phyloP scores from a whole-genome alignment of 768 basidiomycete genomes.

The Hydnomerulius pinastri region DNA sequence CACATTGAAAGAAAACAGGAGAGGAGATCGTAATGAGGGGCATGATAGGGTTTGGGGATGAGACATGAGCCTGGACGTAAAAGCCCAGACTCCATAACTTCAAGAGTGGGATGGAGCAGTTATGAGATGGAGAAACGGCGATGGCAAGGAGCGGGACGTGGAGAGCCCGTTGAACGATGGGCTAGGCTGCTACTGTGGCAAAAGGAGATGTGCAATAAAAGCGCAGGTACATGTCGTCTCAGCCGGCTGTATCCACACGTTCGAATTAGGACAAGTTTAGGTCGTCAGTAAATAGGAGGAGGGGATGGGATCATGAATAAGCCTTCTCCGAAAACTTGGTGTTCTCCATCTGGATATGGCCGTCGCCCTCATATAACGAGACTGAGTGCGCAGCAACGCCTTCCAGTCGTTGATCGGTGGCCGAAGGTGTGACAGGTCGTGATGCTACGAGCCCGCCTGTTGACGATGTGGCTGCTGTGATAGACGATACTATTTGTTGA shows the following conservation, averaged over 20 bases:
- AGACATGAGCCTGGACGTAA: slow-evolving; percentile 1
- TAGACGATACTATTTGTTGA: slow-evolving; percentile 59
- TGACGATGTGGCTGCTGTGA: slow-evolving; percentile 75
- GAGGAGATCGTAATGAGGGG: slow-evolving; percentile 10
- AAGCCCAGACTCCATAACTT: slow-evolving; percentile 18
- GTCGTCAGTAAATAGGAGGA: not conserved
- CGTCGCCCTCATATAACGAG: slow-evolving; percentile 44
- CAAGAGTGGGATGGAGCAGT: not conserved
- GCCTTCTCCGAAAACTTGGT: slow-evolving; percentile 47
- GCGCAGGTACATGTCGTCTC: slow-evolving; percentile 18
- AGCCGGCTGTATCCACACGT: not conserved
- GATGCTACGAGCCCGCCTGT: slow-evolving; percentile 71
- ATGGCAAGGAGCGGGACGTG: slow-evolving; percentile 1
- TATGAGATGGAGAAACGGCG: too few species aligned
- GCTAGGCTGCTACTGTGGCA: slow-evolving; percentile 20
- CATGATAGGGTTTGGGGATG: too few species aligned
- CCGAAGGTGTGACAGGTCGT: slow-evolving; percentile 71
- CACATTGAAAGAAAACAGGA: not conserved
- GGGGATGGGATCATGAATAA: slow-evolving; percentile 41
- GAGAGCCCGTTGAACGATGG: slow-evolving; percentile 19
- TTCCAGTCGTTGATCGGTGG: slow-evolving; percentile 44
- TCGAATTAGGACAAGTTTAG: not conserved
- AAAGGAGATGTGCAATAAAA: slow-evolving; percentile 25
- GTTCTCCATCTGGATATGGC: slow-evolving; percentile 43
- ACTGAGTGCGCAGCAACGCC: slow-evolving; percentile 42